These are phyloP conservation scores for Gnomoniopsis sp. DNA, from an alignment of 2,329 filamentous ascomycete genomes.

Conservation along the genomic window DNA sequence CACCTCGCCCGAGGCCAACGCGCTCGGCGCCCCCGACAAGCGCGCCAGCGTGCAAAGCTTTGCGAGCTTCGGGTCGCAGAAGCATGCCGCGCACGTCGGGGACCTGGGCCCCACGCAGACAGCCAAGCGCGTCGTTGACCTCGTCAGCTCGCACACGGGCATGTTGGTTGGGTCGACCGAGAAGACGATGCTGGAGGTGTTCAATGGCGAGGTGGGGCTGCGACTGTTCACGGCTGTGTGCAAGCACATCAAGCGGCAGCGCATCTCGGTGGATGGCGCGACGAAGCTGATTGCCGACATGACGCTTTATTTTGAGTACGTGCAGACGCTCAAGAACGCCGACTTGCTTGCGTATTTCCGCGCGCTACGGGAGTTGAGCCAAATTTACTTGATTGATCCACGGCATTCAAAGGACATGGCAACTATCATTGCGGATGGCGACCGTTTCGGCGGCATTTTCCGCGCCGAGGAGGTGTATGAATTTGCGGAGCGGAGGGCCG, in stretches of 20 bases:
- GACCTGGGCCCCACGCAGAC: constrained; percentile 76
- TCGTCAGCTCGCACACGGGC: constrained; percentile 82
- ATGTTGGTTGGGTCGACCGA: constrained; percentile 96
- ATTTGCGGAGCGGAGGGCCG: constrained; percentile 87
- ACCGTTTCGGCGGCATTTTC: constrained; percentile 89
- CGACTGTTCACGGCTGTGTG: constrained; percentile 88
- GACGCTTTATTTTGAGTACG: constrained; percentile 87
- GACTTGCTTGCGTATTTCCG: constrained; percentile 87
- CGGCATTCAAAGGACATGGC: constrained; percentile 91
- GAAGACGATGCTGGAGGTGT: constrained; percentile 97
- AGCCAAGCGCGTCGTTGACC: constrained; percentile 74
- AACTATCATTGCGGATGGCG: constrained; percentile 86
- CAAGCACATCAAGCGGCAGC: constrained; percentile 96
- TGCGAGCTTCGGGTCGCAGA: constrained; percentile 14
- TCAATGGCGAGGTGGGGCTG: constrained; percentile 95
- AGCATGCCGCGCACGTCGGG: constrained; percentile 36
- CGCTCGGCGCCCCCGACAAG: constrained; percentile 26
- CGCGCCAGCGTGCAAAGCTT: constrained; percentile 16
- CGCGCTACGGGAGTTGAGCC: constrained; percentile 84
- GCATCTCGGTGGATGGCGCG: constrained; percentile 83
- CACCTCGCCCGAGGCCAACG: constrained; percentile 31
- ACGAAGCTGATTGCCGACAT: constrained; percentile 94
- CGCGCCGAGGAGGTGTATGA: constrained; percentile 96
- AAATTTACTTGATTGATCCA: constrained; percentile 91
- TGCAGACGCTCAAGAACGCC: constrained; percentile 75